phyloP scores from a whole-genome alignment of 805 yeast species.

The Peterozyma xylosa region DNA sequence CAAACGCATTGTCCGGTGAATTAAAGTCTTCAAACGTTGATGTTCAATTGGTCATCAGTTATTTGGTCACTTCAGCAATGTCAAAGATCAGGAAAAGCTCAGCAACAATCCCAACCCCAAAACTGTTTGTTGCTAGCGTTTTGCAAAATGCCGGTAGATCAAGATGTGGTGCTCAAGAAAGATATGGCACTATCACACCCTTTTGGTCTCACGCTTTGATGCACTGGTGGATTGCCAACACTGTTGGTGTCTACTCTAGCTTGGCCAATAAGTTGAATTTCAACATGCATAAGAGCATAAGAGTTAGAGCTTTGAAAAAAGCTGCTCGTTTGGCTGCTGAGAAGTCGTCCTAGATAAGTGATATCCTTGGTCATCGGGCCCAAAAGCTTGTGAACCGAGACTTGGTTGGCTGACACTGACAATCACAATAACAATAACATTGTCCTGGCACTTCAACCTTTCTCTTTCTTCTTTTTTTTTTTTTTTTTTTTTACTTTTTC shows the following conservation, averaged over 20 bases:
- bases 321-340: conserved; percentile 35
- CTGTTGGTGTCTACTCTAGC: conserved; percentile 76
- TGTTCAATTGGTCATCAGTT: conserved; percentile 79
- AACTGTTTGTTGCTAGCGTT: conserved; percentile 66
- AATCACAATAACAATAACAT: no score
- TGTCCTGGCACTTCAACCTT: no score
- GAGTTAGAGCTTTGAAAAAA: conserved; percentile 77
- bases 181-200: conserved; percentile 82
- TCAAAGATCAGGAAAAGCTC: conserved; percentile 83
- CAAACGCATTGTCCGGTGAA: conserved; percentile 82
- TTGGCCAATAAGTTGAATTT: conserved; percentile 63
- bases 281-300: conserved; percentile 71
- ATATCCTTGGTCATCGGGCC: no score
- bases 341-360: no score
- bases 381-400: no score
- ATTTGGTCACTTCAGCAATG: conserved; percentile 92
- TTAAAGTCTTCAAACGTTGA: conserved; percentile 63
- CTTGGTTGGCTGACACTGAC: no score
- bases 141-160: conserved; percentile 62
- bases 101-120: conserved; percentile 72
- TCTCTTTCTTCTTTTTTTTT: no score
- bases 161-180: conserved; percentile 87
- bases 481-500: no score
- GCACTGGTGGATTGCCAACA: conserved; percentile 73
- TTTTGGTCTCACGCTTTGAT: conserved; percentile 90